Evolutionary conservation across 257 asterid genomes (phyloP), one percentile per base, ranked within the genome.

Genomic region (Salvia rosmarinus): DNA sequence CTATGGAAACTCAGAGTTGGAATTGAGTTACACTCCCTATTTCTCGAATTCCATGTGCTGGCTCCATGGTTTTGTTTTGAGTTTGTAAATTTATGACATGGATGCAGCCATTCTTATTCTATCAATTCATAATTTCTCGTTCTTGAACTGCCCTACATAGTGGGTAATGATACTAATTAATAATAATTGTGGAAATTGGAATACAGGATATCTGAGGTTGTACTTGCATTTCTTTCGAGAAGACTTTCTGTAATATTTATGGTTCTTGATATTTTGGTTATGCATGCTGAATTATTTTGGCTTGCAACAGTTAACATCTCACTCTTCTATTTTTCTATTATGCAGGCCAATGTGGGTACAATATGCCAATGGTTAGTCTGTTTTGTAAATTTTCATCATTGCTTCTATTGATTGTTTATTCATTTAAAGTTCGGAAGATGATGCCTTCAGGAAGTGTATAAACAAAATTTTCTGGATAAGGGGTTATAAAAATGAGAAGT

Each of bases 331-430:
- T 56, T 82, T 37, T 80, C 64, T 12, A 51, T 70, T 75, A 66
- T 88, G 78, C 95, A 94, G 97, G 97, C 66, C 93, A 87, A 75
- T 90, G 97, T 23, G 97, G 98, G 47, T 90, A 84, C 78, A 74
- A 94, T 75, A 63, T 85, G 67, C 72, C 82, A 62, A 84, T 60
- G 95, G 98, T 90, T 74, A 83, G 81, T 82, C 34, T 23, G 23
- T 52, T n/a, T 21, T 60, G 50, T 37, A 42, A 9, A 17, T 11
- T 72, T 1, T n/a, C 50, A 3, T 14, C 35, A 23, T 40, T 74
- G 34, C 47, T 65, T 65, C 46, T 46, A 50, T 40, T 20, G 46
- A 25, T 32, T 42, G 16, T 73, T 61, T 13, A 6, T 56, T 54
- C 62, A 25, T 25, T 13, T n/a, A 3, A 58, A 10, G 16, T 50